Evolutionary conservation across 1,284 basidiomycete genomes (phyloP), one percentile per base, ranked within the genome.

Genomic region (Cutaneotrichosporon sp.): DNA sequence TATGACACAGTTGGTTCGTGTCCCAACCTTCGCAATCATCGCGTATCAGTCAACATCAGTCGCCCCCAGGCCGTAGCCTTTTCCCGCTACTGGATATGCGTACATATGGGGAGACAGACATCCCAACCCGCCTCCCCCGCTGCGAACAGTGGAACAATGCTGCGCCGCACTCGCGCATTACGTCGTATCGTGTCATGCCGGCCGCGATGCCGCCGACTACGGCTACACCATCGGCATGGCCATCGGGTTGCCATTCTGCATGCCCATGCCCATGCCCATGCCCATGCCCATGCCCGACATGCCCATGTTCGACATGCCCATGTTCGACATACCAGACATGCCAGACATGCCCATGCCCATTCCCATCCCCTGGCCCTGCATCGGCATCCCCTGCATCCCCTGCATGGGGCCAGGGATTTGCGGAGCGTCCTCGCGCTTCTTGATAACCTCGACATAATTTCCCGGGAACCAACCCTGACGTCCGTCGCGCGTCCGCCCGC

Each of bases 381-480:
- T 30, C 22, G 14, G 42, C 18, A 46, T 46, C 5, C 42, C 42
- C 18, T 40, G 38, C 38, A 40, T 40, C 13, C 38, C 50, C 14
- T 30, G 49, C 49, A 50, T 50, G 9, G 49, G 51, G 14, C 32
- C 30, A 10, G 51, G 31, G 31, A 31, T 53, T 18, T 13, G 30
- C 31, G 51, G 51, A 4, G 51, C 60, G 32, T 32, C 52, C 30
- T 68, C 67, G 47, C 67, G 67, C 64, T 68, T 68, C 64, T 68
- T 65, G 57, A 68, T 68, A 7, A 65, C 64, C 64, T 68, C 67
- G 60, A 68, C 91, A 85, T 89, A 95, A 72, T 91, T 95, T 69
- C 85, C 87, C 1, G 96, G 96, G 86, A 99, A 97, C 94, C 94
- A 99, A 0, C 96, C 96, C 70, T 92, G 89, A 67, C 90, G 85